These are phyloP conservation scores for Irpex lacteus DNA, from an alignment of 1,284 basidiomycete species.

Conservation along the genomic window DNA sequence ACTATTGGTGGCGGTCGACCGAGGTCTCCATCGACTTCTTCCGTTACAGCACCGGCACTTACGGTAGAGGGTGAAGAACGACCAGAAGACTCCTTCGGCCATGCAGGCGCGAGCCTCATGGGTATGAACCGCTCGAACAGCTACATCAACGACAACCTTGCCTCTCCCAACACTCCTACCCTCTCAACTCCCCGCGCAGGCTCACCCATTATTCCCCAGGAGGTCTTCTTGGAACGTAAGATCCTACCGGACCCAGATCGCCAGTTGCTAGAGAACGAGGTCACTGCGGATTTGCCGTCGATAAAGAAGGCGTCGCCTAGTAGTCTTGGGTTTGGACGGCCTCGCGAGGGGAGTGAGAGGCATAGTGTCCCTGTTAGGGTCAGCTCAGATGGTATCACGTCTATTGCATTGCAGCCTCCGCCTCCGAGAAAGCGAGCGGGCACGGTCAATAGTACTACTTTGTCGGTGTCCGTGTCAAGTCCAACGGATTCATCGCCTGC, in stretches of 20 bases:
- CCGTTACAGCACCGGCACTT: constrained; percentile 25
- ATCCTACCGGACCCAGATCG: constrained; percentile 47
- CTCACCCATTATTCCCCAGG: constrained; percentile 13
- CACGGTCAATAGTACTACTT: constrained; percentile 23
- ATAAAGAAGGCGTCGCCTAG: neutral
- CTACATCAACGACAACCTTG: constrained; percentile 24
- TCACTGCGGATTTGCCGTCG: neutral
- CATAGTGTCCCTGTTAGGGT: constrained; percentile 10
- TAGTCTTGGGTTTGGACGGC: neutral
- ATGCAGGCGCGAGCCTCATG: constrained; percentile 51
- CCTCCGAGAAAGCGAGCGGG: constrained; percentile 54
- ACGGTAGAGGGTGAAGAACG: constrained; percentile 16
- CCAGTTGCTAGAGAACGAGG: constrained; percentile 16
- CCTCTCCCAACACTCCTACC: constrained; percentile 18
- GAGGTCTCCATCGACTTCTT: constrained; percentile 47
- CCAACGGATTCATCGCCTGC: constrained; percentile 9
- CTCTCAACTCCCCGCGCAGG: constrained; percentile 20
- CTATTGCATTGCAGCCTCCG: constrained; percentile 53
- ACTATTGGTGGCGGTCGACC: constrained; percentile 39
- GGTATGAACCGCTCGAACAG: constrained; percentile 45
- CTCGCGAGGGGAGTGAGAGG: neutral
- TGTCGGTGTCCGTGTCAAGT: constrained; percentile 9
- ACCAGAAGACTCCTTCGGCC: constrained; percentile 52
- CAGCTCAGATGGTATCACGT: constrained; percentile 20
- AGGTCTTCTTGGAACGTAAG: constrained; percentile 40